Percentiles rank a stretch among this genome's conserved stretches.
phyloP scores from a whole-genome alignment of 2,329 filamentous ascomycete genomes.

The Hypoxylon rubiginosum region DNA sequence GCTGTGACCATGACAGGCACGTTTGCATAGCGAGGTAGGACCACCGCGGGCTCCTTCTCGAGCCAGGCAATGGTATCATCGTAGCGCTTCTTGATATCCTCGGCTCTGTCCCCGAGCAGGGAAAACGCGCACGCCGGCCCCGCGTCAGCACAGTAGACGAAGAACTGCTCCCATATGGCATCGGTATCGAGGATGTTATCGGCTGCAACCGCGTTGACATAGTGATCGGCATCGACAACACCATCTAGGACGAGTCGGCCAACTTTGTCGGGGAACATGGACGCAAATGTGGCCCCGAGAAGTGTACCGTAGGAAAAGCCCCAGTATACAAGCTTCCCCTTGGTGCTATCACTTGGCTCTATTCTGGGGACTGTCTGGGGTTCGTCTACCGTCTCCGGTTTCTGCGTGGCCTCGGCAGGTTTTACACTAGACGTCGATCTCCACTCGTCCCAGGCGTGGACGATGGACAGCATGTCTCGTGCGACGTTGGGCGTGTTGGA shows the following conservation, averaged over 20 bases:
- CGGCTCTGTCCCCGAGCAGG: slow-evolving; percentile 52
- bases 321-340: slow-evolving; percentile 55
- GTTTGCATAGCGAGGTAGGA: slow-evolving; percentile 47
- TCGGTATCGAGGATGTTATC: slow-evolving; percentile 61
- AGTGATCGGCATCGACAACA: slow-evolving; percentile 57
- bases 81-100: slow-evolving; percentile 51
- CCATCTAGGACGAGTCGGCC: slow-evolving; percentile 58
- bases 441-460: slow-evolving; percentile 57
- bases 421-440: slow-evolving; percentile 33
- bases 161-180: slow-evolving; percentile 61
- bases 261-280: slow-evolving; percentile 59
- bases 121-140: slow-evolving; percentile 57
- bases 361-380: slow-evolving; percentile 23
- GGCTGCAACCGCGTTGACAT: slow-evolving; percentile 57
- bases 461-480: slow-evolving; percentile 58
- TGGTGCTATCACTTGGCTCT: slow-evolving; percentile 38
- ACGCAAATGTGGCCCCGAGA: slow-evolving; percentile 57
- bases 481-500: slow-evolving; percentile 54
- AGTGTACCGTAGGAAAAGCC: slow-evolving; percentile 59
- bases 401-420: slow-evolving; percentile 26
- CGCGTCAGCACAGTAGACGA: slow-evolving; percentile 61
- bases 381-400: slow-evolving; percentile 24
- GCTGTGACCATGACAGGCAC: slow-evolving; percentile 56
- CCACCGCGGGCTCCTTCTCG: slow-evolving; percentile 52
- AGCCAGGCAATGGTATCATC: slow-evolving; percentile 52